These are phyloP conservation scores for Aureobasidium mangrovei DNA, from an alignment of 2,329 filamentous ascomycete genomes.

Conservation along the genomic window DNA sequence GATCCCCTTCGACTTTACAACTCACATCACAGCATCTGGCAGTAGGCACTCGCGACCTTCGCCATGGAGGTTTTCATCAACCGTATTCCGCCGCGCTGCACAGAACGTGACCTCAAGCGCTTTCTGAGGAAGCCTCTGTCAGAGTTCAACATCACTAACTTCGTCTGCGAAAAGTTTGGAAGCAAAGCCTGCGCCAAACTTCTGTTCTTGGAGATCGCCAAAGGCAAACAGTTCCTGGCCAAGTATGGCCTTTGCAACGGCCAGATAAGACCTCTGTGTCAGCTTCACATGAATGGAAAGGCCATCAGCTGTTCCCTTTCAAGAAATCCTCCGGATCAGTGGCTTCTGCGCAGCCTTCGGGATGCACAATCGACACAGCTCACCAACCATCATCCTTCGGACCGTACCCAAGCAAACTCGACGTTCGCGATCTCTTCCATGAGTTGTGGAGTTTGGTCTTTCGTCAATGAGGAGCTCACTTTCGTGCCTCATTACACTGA, in stretches of 20 bases:
- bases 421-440: constrained; percentile 28
- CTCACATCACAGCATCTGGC: background rate
- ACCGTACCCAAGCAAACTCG: constrained; percentile 16
- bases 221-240: constrained; percentile 37
- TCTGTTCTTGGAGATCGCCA: constrained; percentile 35
- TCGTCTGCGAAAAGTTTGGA: constrained; percentile 36
- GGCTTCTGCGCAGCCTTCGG: constrained; percentile 20
- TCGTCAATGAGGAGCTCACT: constrained; percentile 28
- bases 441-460: constrained; percentile 39
- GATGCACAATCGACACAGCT: constrained; percentile 15
- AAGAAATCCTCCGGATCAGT: constrained; percentile 21
- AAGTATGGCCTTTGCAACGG: constrained; percentile 23
- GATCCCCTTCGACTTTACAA: background rate
- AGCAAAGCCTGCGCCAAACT: constrained; percentile 36
- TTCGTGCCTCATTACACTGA: constrained; percentile 37
- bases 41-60: no score
- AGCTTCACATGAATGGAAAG: constrained; percentile 4
- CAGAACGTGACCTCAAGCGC: constrained; percentile 33
- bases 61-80: constrained; percentile 41
- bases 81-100: constrained; percentile 35
- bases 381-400: background rate
- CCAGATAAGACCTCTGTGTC: constrained; percentile 14
- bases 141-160: constrained; percentile 33
- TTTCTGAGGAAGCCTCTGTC: constrained; percentile 33
- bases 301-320: constrained; percentile 16